Conservation (phyloP, 768 basidiomycete species). For the Dioszegia crocea region DNA sequence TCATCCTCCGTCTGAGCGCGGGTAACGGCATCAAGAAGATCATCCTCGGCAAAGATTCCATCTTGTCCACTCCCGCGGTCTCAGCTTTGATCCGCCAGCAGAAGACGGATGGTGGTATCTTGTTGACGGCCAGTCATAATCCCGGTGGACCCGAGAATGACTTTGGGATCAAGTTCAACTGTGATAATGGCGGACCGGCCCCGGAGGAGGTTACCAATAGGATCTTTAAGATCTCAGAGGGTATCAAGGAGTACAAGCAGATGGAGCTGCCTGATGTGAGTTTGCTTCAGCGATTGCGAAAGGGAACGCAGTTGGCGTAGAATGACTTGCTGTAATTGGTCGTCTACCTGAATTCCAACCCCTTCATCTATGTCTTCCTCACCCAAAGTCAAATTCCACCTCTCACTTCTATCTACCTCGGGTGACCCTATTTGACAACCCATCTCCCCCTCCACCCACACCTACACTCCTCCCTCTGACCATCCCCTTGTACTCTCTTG, state of each 20-base stretch:
- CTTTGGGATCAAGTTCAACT: slow-evolving; percentile 99
- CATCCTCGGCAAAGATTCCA: slow-evolving; percentile 84
- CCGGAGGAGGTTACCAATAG: slow-evolving; percentile 94
- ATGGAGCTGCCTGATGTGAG: slow-evolving; percentile 71
- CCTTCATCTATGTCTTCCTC: too few species aligned
- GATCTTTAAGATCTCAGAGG: slow-evolving; percentile 88
- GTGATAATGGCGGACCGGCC: slow-evolving; percentile 93
- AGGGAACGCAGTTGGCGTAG: too few species aligned
- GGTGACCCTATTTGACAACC: background rate
- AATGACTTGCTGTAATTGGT: too few species aligned
- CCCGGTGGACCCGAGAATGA: slow-evolving; percentile 97
- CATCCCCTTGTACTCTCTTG: background rate
- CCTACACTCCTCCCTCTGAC: background rate
- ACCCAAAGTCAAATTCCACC: too few species aligned
- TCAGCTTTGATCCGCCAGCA: slow-evolving; percentile 93
- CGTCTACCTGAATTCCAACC: too few species aligned
- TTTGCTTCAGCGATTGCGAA: too few species aligned
- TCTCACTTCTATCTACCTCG: too few species aligned
- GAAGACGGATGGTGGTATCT: slow-evolving; percentile 93
- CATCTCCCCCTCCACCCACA: background rate
- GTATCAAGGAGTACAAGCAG: slow-evolving; percentile 76
- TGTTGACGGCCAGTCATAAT: slow-evolving; percentile 95
- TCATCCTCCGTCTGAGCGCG: slow-evolving; percentile 87
- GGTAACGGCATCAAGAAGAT: slow-evolving; percentile 89
- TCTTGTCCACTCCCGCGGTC: slow-evolving; percentile 94